A percentile compares a stretch with the other conserved stretches of the same genome.
These are phyloP conservation scores for Shiraia bambusicola DNA, from an alignment of 2,329 filamentous ascomycete species.

Conservation along the genomic window DNA sequence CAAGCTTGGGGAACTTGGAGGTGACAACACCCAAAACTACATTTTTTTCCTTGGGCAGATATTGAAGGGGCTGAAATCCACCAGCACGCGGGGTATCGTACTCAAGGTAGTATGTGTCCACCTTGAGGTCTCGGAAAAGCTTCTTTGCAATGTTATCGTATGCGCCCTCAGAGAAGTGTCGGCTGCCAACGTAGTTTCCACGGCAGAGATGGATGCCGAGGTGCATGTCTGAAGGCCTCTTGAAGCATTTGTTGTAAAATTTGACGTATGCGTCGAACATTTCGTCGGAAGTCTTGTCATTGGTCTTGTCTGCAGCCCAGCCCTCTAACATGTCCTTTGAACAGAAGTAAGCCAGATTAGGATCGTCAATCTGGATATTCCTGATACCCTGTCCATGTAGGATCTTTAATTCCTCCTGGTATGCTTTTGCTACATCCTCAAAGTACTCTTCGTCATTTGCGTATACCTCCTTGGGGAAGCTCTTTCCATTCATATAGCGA, in stretches of 20 bases:
- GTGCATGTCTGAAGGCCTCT: slow-evolving; percentile 68
- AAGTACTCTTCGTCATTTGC: slow-evolving; percentile 52
- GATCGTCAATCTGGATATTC: slow-evolving; percentile 54
- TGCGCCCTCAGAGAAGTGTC: slow-evolving; percentile 51
- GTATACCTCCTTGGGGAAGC: slow-evolving; percentile 50
- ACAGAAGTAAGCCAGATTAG: slow-evolving; percentile 50
- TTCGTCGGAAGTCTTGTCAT: slow-evolving; percentile 67
- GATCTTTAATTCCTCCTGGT: slow-evolving; percentile 50
- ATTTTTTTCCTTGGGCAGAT: slow-evolving; percentile 51
- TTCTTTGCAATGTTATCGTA: slow-evolving; percentile 51
- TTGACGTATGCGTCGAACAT: slow-evolving; percentile 74
- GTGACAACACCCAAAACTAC: slow-evolving; percentile 52
- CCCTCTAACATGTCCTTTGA: slow-evolving; percentile 41
- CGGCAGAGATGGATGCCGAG: slow-evolving; percentile 74
- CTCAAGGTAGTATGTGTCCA: slow-evolving; percentile 46
- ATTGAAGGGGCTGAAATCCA: slow-evolving; percentile 50
- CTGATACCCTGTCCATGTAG: slow-evolving; percentile 49
- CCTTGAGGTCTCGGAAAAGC: slow-evolving; percentile 45
- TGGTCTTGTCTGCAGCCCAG: slow-evolving; percentile 61
- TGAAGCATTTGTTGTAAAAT: slow-evolving; percentile 72
- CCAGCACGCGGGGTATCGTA: slow-evolving; percentile 53
- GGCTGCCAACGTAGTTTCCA: slow-evolving; percentile 51
- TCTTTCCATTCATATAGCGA: slow-evolving; percentile 57
- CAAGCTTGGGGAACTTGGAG: slow-evolving; percentile 50
- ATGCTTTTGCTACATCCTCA: slow-evolving; percentile 49